Percentiles rank a stretch among this genome's conserved stretches.
phyloP scores from a whole-genome alignment of 345 rosid genomes.

The Raphanus sativus region DNA sequence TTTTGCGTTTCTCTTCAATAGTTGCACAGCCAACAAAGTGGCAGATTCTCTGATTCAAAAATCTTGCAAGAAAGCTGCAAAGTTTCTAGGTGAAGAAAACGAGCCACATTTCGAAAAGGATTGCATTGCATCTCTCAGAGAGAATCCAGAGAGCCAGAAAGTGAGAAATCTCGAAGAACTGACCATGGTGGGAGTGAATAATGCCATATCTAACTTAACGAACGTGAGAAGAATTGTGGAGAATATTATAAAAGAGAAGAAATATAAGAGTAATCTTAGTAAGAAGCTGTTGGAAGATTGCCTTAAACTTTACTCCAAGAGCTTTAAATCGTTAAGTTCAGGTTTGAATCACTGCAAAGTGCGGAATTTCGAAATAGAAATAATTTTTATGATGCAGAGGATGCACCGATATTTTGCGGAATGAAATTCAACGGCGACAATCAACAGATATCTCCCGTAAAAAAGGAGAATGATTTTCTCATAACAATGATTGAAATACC shows the following conservation, averaged over 20 bases:
- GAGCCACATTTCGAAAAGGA: neutral
- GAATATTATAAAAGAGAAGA: neutral
- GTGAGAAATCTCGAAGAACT: neutral
- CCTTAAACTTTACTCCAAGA: neutral
- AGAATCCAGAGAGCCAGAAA: neutral
- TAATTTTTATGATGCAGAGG: neutral
- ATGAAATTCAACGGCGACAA: neutral
- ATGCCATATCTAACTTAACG: neutral
- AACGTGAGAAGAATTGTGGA: neutral
- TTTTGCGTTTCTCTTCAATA: neutral
- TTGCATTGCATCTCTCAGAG: neutral
- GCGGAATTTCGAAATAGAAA: neutral
- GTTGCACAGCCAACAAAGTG: neutral
- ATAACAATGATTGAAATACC: neutral
- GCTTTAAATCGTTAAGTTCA: neutral
- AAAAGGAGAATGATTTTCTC: neutral
- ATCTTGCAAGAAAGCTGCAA: neutral
- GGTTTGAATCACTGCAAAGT: neutral
- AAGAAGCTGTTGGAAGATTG: neutral
- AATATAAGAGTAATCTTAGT: neutral
- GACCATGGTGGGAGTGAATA: neutral
- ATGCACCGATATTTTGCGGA: neutral
- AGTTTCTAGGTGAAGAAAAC: neutral
- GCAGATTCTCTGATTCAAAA: neutral
- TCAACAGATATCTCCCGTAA: neutral